Conservation (phyloP, 2,329 filamentous ascomycete species). For the Alternaria hordeiaustralica region DNA sequence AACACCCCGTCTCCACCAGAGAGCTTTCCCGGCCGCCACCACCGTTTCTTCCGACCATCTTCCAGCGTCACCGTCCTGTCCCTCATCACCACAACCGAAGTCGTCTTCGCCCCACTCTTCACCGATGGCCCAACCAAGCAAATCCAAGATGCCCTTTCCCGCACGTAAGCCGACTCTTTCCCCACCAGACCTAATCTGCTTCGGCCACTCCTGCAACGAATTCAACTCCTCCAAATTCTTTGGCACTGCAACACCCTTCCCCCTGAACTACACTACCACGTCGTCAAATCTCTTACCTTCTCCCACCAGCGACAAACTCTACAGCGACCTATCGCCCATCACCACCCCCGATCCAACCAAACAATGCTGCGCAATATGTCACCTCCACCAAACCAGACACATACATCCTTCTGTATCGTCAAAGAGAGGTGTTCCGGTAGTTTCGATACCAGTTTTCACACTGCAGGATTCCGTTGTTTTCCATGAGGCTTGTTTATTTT, state of each 20-base stretch:
- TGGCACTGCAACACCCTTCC: not conserved
- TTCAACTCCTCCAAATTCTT: not conserved
- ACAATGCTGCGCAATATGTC: not conserved
- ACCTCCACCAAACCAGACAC: not conserved
- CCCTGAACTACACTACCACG: not conserved
- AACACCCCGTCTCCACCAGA: not conserved
- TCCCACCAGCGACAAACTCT: not conserved
- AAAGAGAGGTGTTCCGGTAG: not conserved
- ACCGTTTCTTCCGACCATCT: not conserved
- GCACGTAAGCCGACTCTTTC: not conserved
- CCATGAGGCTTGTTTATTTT: not conserved
- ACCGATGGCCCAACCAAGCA: not conserved
- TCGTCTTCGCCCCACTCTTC: not conserved
- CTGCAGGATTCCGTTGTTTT: not conserved
- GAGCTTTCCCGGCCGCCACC: not conserved
- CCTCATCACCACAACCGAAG: not conserved
- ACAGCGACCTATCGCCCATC: not conserved
- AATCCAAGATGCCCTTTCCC: not conserved
- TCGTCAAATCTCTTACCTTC: not conserved
- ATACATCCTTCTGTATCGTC: not conserved
- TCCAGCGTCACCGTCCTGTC: not conserved
- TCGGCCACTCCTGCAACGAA: not conserved
- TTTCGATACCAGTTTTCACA: not conserved
- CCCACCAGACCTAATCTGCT: not conserved
- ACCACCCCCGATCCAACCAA: not conserved